A percentile compares a stretch with the other conserved stretches of the same genome.
These are phyloP conservation scores for Fraxinus paxiana DNA, from an alignment of 305 asterid species.

Conservation along the genomic window DNA sequence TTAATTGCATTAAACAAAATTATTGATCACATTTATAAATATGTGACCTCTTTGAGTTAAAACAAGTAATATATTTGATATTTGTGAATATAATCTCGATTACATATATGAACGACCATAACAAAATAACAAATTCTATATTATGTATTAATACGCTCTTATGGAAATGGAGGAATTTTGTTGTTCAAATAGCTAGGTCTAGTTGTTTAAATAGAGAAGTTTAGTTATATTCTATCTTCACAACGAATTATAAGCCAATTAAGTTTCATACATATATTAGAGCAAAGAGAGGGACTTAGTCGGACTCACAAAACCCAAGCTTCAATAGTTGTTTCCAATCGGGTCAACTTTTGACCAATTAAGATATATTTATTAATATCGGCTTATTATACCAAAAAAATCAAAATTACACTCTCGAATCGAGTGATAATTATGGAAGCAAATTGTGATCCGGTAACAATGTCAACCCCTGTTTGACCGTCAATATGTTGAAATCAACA, in stretches of 20 bases:
- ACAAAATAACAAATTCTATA: not conserved
- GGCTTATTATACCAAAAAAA: no score
- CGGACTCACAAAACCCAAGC: no score
- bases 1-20: not conserved
- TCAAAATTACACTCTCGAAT: no score
- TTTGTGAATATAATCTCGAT: not conserved
- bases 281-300: no score
- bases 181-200: not conserved
- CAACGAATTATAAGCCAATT: not conserved
- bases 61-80: not conserved
- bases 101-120: not conserved
- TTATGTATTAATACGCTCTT: not conserved
- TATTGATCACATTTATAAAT: not conserved
- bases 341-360: no score
- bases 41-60: not conserved
- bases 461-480: no score
- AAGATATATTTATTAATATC: no score
- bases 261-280: no score
- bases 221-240: not conserved
- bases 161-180: not conserved
- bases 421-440: no score
- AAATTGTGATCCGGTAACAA: no score
- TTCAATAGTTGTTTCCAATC: no score
- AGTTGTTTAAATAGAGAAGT: not conserved
- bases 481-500: no score